Percentiles rank a stretch among this genome's conserved stretches.
Evolutionary conservation across 345 rosid genomes (phyloP).

Genomic region (Corchorus olitorius): DNA sequence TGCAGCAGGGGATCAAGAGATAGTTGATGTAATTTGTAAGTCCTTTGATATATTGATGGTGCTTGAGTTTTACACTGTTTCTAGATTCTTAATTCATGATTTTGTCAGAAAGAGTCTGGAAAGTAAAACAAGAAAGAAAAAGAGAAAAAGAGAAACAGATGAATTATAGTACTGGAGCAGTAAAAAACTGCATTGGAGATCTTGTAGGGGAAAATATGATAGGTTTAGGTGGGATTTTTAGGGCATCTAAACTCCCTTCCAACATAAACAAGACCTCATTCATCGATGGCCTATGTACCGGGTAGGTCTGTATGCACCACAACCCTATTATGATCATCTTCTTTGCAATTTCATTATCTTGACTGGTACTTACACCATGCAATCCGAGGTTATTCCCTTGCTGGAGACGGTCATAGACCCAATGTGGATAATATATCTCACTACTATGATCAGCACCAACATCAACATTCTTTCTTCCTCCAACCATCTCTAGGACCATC

Average conservation of each 20-base stretch:
- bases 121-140: no score
- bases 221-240: conserved; percentile 23
- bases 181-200: not conserved
- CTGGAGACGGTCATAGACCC: conserved; percentile 13
- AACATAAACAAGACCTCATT: conserved; percentile 20
- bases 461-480: conserved; percentile 28
- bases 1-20: no score
- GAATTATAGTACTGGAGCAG: not conserved
- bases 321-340: conserved; percentile 20
- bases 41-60: no score
- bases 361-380: not conserved
- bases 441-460: not conserved
- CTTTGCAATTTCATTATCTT: conserved; percentile 17
- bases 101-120: no score
- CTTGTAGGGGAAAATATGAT: conserved; percentile 10
- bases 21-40: no score
- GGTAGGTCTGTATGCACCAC: conserved; percentile 23
- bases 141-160: not conserved
- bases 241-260: conserved; percentile 15
- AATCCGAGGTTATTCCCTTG: not conserved
- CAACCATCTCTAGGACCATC: conserved; percentile 33
- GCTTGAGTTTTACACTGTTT: no score
- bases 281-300: conserved; percentile 17
- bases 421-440: conserved; percentile 20
- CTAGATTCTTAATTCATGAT: no score